Percentiles rank a stretch among this genome's conserved stretches.
Evolutionary conservation across 2,329 filamentous ascomycete species (phyloP).

Genomic region (Alternaria rosae): DNA sequence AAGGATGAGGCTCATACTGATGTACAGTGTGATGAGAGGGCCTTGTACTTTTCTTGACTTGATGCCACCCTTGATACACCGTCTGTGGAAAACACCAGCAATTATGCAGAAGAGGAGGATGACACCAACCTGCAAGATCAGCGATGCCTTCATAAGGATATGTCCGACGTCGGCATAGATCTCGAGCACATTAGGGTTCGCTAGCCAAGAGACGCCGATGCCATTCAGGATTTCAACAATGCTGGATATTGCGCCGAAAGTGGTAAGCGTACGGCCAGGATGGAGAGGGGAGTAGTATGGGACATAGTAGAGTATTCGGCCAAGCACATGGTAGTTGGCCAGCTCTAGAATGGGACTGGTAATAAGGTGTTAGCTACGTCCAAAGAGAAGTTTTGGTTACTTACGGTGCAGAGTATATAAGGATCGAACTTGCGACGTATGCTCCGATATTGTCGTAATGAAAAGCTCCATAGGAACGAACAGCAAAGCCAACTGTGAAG

Average conservation of each 20-base stretch:
- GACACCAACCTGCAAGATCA: slow-evolving; percentile 59
- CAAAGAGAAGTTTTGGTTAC: not conserved
- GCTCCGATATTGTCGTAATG: slow-evolving; percentile 54
- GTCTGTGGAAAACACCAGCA: slow-evolving; percentile 54
- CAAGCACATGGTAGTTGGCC: slow-evolving; percentile 66
- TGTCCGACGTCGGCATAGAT: slow-evolving; percentile 50
- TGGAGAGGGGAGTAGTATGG: slow-evolving; percentile 65
- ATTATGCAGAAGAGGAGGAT: slow-evolving; percentile 57
- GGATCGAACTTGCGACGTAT: slow-evolving; percentile 48
- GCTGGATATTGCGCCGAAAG: slow-evolving; percentile 61
- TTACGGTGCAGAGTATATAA: slow-evolving; percentile 46
- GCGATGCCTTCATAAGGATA: slow-evolving; percentile 55
- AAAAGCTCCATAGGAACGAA: slow-evolving; percentile 61
- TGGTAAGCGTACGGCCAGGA: slow-evolving; percentile 64
- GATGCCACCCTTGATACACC: slow-evolving; percentile 47
- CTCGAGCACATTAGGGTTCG: slow-evolving; percentile 47
- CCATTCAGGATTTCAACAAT: slow-evolving; percentile 59
- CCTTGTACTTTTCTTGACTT: slow-evolving; percentile 55
- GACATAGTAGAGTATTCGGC: slow-evolving; percentile 65
- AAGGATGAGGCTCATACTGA: slow-evolving; percentile 52
- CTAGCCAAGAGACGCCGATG: slow-evolving; percentile 55
- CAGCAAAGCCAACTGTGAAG: slow-evolving; percentile 63
- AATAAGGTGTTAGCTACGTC: not conserved
- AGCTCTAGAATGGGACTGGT: slow-evolving; percentile 37
- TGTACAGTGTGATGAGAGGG: slow-evolving; percentile 54